Conservation (phyloP, 2,329 filamentous ascomycete species). For the Colletotrichum tanaceti region DNA sequence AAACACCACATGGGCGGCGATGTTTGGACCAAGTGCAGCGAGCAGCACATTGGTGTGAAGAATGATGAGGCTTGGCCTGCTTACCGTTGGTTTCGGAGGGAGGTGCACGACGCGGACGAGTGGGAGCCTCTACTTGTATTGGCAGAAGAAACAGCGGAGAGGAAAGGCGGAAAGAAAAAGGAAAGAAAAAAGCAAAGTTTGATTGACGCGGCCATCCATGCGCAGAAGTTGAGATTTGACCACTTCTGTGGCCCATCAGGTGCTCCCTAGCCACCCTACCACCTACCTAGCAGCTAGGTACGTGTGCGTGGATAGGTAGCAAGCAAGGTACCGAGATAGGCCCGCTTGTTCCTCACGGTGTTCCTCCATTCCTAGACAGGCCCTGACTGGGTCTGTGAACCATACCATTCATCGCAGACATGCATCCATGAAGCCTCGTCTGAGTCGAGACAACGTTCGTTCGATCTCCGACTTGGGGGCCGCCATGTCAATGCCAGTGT, state of each 20-base stretch:
- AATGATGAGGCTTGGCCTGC: slow-evolving; percentile 27
- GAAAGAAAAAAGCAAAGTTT: slow-evolving; percentile 25
- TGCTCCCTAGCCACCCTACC: too few relatives aligned
- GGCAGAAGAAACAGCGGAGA: slow-evolving; percentile 13
- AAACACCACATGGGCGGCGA: neutral
- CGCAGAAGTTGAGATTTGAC: slow-evolving; percentile 37
- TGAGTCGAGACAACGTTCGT: slow-evolving; percentile 1
- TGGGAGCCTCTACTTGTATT: too few relatives aligned
- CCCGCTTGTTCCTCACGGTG: slow-evolving; percentile 1
- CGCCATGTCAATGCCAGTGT: neutral
- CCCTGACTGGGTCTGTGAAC: neutral
- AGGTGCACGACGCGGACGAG: slow-evolving; percentile 10
- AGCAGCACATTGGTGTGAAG: slow-evolving; percentile 20
- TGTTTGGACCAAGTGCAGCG: slow-evolving; percentile 3
- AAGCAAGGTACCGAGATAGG: too few relatives aligned
- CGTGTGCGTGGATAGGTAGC: too few relatives aligned
- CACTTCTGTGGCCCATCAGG: slow-evolving; percentile 14
- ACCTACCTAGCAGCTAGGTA: too few relatives aligned
- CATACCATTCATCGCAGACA: slow-evolving; percentile 1
- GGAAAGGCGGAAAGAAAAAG: slow-evolving; percentile 13
- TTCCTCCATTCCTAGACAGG: neutral
- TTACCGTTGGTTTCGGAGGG: slow-evolving; percentile 35
- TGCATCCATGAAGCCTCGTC: neutral
- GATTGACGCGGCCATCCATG: slow-evolving; percentile 23
- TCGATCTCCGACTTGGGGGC: neutral